Conservation (phyloP, 345 rosid species). For the Ceriops tagal region DNA sequence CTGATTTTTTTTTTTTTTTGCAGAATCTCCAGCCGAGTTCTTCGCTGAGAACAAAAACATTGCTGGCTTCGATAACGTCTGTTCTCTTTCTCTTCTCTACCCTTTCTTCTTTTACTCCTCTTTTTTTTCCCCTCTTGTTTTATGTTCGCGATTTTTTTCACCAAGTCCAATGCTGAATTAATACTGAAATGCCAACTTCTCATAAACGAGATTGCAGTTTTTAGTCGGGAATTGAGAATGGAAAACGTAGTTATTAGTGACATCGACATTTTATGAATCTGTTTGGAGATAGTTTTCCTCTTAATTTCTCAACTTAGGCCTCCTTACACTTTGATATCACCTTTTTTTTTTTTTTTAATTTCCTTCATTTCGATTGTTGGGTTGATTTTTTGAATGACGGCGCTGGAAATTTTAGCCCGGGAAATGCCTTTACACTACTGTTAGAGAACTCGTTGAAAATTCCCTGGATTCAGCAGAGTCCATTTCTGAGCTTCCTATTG, state of each 20-base stretch:
- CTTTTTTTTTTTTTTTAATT: not conserved
- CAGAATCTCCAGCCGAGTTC: slow-evolving; percentile 98
- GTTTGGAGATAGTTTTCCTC: too few relatives aligned
- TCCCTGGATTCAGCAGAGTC: slow-evolving; percentile 95
- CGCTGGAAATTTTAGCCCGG: slow-evolving; percentile 62
- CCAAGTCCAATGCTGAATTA: too few relatives aligned
- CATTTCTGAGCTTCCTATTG: slow-evolving; percentile 79
- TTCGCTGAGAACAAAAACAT: slow-evolving; percentile 98
- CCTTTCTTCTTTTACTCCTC: not conserved
- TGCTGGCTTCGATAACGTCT: slow-evolving; percentile 96
- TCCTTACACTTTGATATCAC: too few relatives aligned
- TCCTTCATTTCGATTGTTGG: not conserved
- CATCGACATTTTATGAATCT: too few relatives aligned
- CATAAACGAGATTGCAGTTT: too few relatives aligned
- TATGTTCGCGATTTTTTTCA: too few relatives aligned
- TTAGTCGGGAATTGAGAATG: too few relatives aligned
- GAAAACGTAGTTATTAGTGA: too few relatives aligned
- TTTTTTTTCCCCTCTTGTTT: too few relatives aligned
- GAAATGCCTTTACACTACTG: slow-evolving; percentile 82
- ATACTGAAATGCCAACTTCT: too few relatives aligned
- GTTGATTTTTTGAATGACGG: slow-evolving; percentile 3
- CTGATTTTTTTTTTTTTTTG: not conserved
- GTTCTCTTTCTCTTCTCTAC: slow-evolving; percentile 9
- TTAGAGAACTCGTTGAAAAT: slow-evolving; percentile 90
- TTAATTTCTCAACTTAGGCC: too few relatives aligned